Percentiles rank a stretch among this genome's conserved stretches.
These are phyloP conservation scores for Candida sithepensis DNA, from an alignment of 805 yeast species.

Conservation along the genomic window DNA sequence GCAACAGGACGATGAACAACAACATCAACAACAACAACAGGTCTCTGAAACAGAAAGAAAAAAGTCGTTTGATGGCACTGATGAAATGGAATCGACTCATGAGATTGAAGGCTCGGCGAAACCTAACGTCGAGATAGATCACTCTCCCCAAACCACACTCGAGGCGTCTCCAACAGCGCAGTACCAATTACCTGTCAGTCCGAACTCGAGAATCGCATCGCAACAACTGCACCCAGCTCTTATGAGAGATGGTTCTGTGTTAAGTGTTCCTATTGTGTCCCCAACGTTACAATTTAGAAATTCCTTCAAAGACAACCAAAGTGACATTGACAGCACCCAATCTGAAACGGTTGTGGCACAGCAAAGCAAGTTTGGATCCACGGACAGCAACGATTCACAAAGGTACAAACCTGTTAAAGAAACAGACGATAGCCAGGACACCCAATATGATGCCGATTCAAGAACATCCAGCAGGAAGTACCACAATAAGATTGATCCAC, in stretches of 20 bases:
- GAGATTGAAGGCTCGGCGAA: neutral
- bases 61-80: neutral
- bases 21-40: neutral
- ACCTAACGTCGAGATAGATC: neutral
- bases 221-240: neutral
- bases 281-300: constrained; percentile 13
- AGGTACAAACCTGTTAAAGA: neutral
- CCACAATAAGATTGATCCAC: constrained; percentile 6
- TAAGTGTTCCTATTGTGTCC: constrained; percentile 9
- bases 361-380: constrained; percentile 13
- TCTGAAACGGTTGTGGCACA: constrained; percentile 18
- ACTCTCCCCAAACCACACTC: neutral
- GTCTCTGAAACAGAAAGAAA: neutral
- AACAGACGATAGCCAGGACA: neutral
- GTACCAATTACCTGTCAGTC: neutral
- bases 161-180: neutral
- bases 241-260: constrained; percentile 7
- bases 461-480: constrained; percentile 7
- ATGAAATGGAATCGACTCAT: neutral
- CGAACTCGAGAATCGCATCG: neutral
- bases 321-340: constrained; percentile 17
- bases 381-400: constrained; percentile 9
- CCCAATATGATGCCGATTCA: constrained; percentile 7
- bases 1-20: constrained; percentile 2
- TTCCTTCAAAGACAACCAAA: constrained; percentile 10